Conservation (phyloP, 2,329 filamentous ascomycete species). For the Calcarisporium arbuscula region DNA sequence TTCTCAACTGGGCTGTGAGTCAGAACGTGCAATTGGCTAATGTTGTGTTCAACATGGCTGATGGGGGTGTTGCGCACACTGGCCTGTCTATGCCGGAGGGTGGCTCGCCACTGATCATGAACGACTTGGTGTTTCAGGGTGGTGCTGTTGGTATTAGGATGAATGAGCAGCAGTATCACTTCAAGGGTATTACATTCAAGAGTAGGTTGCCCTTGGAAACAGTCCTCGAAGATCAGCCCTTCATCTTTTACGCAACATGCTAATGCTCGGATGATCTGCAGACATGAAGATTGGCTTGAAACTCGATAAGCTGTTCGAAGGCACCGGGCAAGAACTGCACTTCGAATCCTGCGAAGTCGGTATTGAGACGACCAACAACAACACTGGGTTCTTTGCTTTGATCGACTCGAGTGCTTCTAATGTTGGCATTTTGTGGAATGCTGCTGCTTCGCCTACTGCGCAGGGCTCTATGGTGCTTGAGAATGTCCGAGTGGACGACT, state of each 20-base stretch:
- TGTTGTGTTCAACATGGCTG: slow-evolving; percentile 27
- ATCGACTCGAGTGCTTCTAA: slow-evolving; percentile 23
- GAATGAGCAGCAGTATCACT: slow-evolving; percentile 26
- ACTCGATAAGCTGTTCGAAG: slow-evolving; percentile 18
- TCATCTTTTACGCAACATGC: no score
- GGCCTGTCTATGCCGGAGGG: slow-evolving; percentile 29
- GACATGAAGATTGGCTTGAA: slow-evolving; percentile 19
- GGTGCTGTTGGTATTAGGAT: slow-evolving; percentile 23
- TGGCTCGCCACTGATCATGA: slow-evolving; percentile 24
- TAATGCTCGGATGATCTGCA: not conserved
- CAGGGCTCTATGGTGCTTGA: slow-evolving; percentile 23
- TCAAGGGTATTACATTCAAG: slow-evolving; percentile 25
- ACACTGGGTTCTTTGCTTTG: slow-evolving; percentile 19
- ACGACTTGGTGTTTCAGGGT: slow-evolving; percentile 24
- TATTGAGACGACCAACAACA: slow-evolving; percentile 20
- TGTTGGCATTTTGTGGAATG: slow-evolving; percentile 18
- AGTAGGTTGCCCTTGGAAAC: no score
- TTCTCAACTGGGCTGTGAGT: slow-evolving; percentile 24
- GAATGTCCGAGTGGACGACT: slow-evolving; percentile 17
- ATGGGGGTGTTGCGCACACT: slow-evolving; percentile 22
- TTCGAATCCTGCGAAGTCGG: slow-evolving; percentile 23
- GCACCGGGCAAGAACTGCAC: slow-evolving; percentile 20
- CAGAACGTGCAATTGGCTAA: slow-evolving; percentile 23
- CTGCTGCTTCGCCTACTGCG: slow-evolving; percentile 16
- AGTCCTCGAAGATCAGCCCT: no score